phyloP scores from a whole-genome alignment of 169 alveolate species.

The Plasmodium inui region DNA sequence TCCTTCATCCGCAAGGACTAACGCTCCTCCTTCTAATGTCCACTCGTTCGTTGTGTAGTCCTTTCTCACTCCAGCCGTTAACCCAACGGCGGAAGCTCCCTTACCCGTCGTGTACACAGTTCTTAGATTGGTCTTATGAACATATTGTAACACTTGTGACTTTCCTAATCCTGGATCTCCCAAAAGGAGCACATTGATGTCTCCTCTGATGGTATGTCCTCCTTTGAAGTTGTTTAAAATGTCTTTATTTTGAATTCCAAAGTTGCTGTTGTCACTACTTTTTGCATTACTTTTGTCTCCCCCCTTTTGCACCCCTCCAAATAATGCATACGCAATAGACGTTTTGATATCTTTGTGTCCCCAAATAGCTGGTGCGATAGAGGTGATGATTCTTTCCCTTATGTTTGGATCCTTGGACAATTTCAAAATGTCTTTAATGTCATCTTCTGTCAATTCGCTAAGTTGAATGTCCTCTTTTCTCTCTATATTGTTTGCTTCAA shows the following conservation, averaged over 20 bases:
- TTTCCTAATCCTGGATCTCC: slow-evolving; percentile 99
- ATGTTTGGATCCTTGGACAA: slow-evolving; percentile 94
- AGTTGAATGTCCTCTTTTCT: slow-evolving; percentile 92
- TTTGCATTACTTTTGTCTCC: slow-evolving; percentile 67
- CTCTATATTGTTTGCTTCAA: slow-evolving; percentile 96
- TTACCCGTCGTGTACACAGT: slow-evolving; percentile 98
- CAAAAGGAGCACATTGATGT: slow-evolving; percentile 94
- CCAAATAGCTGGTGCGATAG: slow-evolving; percentile 98
- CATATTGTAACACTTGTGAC: slow-evolving; percentile 98
- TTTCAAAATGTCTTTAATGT: slow-evolving; percentile 90
- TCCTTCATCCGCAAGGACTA: slow-evolving; percentile 99
- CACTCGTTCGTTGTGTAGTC: slow-evolving; percentile 98
- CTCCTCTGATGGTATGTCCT: slow-evolving; percentile 98
- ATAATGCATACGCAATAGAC: slow-evolving; percentile 93
- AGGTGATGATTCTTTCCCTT: slow-evolving; percentile 93
- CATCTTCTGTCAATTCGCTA: slow-evolving; percentile 95
- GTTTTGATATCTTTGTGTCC: slow-evolving; percentile 96
- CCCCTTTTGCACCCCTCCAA: slow-evolving; percentile 94
- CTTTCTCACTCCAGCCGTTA: slow-evolving; percentile 97
- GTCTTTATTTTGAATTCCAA: slow-evolving; percentile 72
- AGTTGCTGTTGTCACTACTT: slow-evolving; percentile 49
- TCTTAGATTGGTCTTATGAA: slow-evolving; percentile 97
- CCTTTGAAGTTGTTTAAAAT: slow-evolving; percentile 94
- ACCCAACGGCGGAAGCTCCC: slow-evolving; percentile 99
- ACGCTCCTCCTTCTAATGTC: slow-evolving; percentile 99